A percentile compares a stretch with the other conserved stretches of the same genome.
These are phyloP conservation scores for Metarhizium brunneum DNA, from an alignment of 2,329 filamentous ascomycete species.

Conservation along the genomic window DNA sequence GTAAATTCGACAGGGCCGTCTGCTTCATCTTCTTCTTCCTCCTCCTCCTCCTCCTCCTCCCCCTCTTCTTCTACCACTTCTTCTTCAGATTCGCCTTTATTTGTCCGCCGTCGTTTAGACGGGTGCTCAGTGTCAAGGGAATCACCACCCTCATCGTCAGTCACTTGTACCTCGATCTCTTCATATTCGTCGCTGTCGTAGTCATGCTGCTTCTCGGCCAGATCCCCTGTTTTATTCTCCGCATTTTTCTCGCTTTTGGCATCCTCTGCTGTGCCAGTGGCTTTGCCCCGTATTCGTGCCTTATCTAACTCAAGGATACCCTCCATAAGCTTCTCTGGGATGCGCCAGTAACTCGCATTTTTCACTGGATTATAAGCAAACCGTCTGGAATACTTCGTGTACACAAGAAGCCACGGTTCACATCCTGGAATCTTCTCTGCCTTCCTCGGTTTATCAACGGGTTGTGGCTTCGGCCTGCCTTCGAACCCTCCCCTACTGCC, in stretches of 20 bases:
- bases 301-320: conserved; percentile 67
- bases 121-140: conserved; percentile 18
- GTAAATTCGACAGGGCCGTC: conserved; percentile 64
- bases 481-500: conserved; percentile 32
- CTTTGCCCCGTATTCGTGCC: conserved; percentile 55
- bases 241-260: background rate
- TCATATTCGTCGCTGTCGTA: conserved; percentile 66
- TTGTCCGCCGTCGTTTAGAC: conserved; percentile 56
- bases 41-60: conserved; percentile 35
- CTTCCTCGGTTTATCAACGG: conserved; percentile 69
- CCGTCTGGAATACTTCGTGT: conserved; percentile 77
- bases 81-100: conserved; percentile 31
- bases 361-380: conserved; percentile 87
- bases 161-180: conserved; percentile 54
- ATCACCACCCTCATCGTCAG: conserved; percentile 36
- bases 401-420: conserved; percentile 85
- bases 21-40: conserved; percentile 29
- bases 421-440: conserved; percentile 71
- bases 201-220: conserved; percentile 20
- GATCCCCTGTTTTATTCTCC: conserved; percentile 9
- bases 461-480: conserved; percentile 55
- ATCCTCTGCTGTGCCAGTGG: conserved; percentile 17
- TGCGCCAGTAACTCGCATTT: conserved; percentile 89
- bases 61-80: conserved; percentile 27
- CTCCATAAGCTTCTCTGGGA: conserved; percentile 77